These are phyloP conservation scores for Wilcoxina mikolae DNA, from an alignment of 495 filamentous ascomycete genomes.

Conservation along the genomic window DNA sequence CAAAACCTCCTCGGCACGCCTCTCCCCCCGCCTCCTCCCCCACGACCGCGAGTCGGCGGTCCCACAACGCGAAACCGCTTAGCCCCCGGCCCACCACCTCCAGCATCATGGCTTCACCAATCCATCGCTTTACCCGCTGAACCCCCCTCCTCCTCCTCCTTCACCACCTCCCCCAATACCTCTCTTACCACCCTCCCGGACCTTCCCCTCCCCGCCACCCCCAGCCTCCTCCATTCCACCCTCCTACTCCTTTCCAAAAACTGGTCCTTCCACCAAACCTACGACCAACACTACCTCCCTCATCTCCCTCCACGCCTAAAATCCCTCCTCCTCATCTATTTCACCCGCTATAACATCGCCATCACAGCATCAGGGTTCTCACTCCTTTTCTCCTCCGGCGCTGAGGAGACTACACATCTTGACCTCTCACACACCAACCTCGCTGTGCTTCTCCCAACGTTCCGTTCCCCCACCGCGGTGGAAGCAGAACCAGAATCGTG, in stretches of 20 bases:
- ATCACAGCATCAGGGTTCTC: conserved; percentile 5
- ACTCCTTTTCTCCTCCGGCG: conserved; percentile 2
- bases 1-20: conserved; percentile 18
- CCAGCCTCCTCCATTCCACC: conserved; percentile 5
- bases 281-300: conserved; percentile 21
- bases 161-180: background rate
- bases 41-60: background rate
- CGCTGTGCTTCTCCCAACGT: conserved; percentile 6
- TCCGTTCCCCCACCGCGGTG: conserved; percentile 2
- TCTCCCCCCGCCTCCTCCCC: conserved; percentile 11
- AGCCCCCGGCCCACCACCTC: conserved; percentile 20
- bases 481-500: background rate
- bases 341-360: conserved; percentile 4
- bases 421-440: conserved; percentile 11
- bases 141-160: background rate
- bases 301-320: conserved; percentile 16
- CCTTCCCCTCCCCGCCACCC: background rate
- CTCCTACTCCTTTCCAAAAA: conserved; percentile 12
- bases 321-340: conserved; percentile 13
- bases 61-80: conserved; percentile 8
- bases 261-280: conserved; percentile 16
- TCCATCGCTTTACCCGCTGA: background rate
- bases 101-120: conserved; percentile 18
- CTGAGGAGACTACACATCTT: conserved; percentile 18
- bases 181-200: conserved; percentile 12